phyloP scores from a whole-genome alignment of 2,329 filamentous ascomycete species.

The Exophiala sp. region DNA sequence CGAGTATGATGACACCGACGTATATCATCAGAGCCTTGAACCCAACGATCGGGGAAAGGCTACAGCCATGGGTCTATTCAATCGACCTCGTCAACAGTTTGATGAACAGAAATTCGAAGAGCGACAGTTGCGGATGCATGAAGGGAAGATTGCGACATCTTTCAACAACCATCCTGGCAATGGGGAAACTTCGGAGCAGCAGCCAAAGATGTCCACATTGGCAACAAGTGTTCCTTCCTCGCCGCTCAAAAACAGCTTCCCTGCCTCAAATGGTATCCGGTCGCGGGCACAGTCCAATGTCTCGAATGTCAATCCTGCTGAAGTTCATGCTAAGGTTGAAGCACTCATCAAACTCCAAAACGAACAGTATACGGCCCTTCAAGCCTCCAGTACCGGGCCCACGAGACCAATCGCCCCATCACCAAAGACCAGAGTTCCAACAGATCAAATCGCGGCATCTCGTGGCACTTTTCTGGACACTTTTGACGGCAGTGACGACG shows the following conservation, averaged over 20 bases:
- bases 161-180: conserved; percentile 2
- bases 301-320: conserved; percentile 17
- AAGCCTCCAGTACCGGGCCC: conserved; percentile 2
- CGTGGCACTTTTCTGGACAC: conserved; percentile 26
- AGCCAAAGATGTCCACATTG: conserved; percentile 9
- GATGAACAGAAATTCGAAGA: conserved; percentile 81
- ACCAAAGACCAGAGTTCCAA: not conserved
- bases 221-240: conserved; percentile 10
- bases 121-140: conserved; percentile 72
- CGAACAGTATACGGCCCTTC: conserved; percentile 24
- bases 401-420: not conserved
- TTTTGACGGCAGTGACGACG: conserved; percentile 35
- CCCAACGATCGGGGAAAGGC: conserved; percentile 75
- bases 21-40: conserved; percentile 59
- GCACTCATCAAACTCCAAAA: conserved; percentile 27
- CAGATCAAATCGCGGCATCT: conserved; percentile 15
- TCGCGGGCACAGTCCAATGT: conserved; percentile 21
- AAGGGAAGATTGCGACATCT: conserved; percentile 60
- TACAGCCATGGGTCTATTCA: conserved; percentile 65
- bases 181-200: conserved; percentile 26
- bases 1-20: conserved; percentile 56
- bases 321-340: conserved; percentile 24
- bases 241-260: conserved; percentile 5
- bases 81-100: conserved; percentile 68
- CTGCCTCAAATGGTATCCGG: conserved; percentile 5